Conservation (phyloP, 208 protist genomes). For the Acanthamoeba culbertsoni region DNA sequence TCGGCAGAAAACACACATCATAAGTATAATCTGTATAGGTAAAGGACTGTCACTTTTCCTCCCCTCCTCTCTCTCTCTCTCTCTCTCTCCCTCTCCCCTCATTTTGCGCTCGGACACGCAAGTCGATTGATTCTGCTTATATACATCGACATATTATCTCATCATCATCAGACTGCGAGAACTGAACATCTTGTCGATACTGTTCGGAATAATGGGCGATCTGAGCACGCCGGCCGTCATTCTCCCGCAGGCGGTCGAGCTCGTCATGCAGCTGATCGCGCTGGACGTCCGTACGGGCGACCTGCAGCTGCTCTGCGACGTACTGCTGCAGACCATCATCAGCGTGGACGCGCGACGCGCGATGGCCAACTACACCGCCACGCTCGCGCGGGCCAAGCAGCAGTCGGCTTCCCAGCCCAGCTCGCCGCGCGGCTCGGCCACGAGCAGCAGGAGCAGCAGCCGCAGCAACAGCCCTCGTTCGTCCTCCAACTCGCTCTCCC, state of each 20-base stretch:
- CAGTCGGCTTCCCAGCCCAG: background rate
- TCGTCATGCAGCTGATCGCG: background rate
- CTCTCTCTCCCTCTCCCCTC: no score
- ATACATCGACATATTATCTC: no score
- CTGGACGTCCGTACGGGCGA: background rate
- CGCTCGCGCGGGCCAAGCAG: slow-evolving; percentile 5
- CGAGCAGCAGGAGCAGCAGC: background rate
- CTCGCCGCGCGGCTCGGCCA: background rate
- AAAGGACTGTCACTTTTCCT: background rate
- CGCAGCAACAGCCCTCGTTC: background rate
- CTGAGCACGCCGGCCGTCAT: background rate
- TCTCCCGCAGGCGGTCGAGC: background rate
- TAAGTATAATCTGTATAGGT: slow-evolving; percentile 12
- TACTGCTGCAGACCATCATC: slow-evolving; percentile 3
- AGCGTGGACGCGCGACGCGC: background rate
- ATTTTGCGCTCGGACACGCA: no score
- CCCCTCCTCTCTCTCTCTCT: background rate
- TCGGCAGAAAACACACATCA: background rate
- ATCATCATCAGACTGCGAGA: slow-evolving; percentile 12
- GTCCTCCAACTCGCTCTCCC: background rate
- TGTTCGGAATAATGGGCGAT: slow-evolving; percentile 40
- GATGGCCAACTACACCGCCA: background rate
- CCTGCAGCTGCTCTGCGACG: slow-evolving; percentile 17
- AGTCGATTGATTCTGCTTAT: no score
- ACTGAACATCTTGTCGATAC: background rate